Base-by-base conservation (phyloP, 129 eudicot species). In the Ambrosia trifida region DNA sequence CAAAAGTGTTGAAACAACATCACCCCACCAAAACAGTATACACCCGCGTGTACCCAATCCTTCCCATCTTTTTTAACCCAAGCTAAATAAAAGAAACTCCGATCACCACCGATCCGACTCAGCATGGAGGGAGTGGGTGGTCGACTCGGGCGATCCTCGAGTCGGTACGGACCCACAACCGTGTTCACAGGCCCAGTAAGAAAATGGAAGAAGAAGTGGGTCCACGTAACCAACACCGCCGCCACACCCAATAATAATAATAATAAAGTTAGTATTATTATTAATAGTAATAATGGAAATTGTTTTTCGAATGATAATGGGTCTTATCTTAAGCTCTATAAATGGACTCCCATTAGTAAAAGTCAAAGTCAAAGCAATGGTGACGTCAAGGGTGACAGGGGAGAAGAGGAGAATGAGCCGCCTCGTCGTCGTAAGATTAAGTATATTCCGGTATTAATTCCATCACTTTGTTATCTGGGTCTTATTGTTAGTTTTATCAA, bases 201-300 rank as follows among this genome's bases (percentile, higher is more conserved):
- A 54, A 95, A 76, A 77, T 95, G 99, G 99, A 95, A 86, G 89
- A 95, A 95, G 87, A 86, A 86, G 69, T 95, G 99, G 99, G 79
- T 90, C 69, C 86, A 81, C 68, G 82, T 80, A 5, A 11, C 97
- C 63, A 86, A 56, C 41, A 17, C 72, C 57, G 47, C 80, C 57
- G 43, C 66, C 20, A 53, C 65, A 2, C 68, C 80, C 53, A 52
- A 80, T 5, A 72, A 56, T 68, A 72, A 77, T 54, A 66, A 80
- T 72, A 73, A 66, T 13, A 72, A 75, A 33, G 5, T 64, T 59
- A 14, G 33, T 20, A 40, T 74, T n/a, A 57, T 69, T 19, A 56
- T 40, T 68, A 78, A 89, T 68, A 83, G 83, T 30, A 62, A 49
- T 6, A 75, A 44, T 62, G 80, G 61, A n/a, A n/a, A n/a, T n/a